A percentile compares a stretch with the other conserved stretches of the same genome.
Conservation (phyloP, 768 basidiomycete genomes). For the Rhodocollybia butyracea region DNA sequence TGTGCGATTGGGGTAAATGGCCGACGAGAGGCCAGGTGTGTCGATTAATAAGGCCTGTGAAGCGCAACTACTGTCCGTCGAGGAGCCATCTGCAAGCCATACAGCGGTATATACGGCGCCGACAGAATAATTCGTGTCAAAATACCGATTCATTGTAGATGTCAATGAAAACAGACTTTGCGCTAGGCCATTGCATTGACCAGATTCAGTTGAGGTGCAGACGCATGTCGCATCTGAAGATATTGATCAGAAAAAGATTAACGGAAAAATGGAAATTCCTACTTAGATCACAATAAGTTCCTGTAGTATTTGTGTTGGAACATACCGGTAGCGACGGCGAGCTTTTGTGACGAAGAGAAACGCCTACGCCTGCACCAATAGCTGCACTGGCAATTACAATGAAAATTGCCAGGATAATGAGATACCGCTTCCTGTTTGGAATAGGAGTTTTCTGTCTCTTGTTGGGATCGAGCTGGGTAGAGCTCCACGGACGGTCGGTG, state of each 20-base stretch:
- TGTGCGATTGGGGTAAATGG: conserved; percentile 44
- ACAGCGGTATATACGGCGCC: conserved; percentile 43
- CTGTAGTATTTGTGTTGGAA: conserved; percentile 37
- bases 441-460: not conserved
- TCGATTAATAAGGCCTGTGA: conserved; percentile 55
- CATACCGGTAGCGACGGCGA: conserved; percentile 26
- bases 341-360: conserved; percentile 32
- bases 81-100: conserved; percentile 46
- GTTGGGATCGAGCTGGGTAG: too few species aligned
- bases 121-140: conserved; percentile 43
- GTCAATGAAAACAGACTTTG: conserved; percentile 47
- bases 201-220: conserved; percentile 43
- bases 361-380: conserved; percentile 43
- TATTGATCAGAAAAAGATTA: conserved; percentile 1
- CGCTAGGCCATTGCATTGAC: conserved; percentile 52
- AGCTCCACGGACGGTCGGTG: too few species aligned
- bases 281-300: conserved; percentile 56
- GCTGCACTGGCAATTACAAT: conserved; percentile 34
- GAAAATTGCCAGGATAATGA: conserved; percentile 28
- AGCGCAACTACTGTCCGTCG: conserved; percentile 43
- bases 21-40: conserved; percentile 39
- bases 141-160: conserved; percentile 45
- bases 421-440: conserved; percentile 3
- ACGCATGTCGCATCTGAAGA: conserved; percentile 57
- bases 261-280: conserved; percentile 16